Base-by-base conservation (phyloP, 1,284 basidiomycete genomes). In the Hypsizygus ulmarius region DNA sequence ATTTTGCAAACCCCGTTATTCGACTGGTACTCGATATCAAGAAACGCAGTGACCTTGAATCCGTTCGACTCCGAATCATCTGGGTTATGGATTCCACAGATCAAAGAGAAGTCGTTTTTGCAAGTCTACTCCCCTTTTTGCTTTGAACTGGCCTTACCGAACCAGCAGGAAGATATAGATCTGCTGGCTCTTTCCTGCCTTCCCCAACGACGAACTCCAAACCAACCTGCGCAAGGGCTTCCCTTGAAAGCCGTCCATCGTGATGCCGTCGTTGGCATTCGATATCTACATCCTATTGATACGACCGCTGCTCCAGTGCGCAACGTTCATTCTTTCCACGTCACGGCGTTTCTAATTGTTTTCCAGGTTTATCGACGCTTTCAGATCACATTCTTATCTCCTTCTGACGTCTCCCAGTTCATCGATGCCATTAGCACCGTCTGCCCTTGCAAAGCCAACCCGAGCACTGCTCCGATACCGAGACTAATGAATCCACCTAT, bases 201-300 rank as follows among this genome's bases (percentile, higher is more conserved):
- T 40, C 54, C 65, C 15, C 61, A 64, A 19, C 43, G 54, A 8
- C 54, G 56, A 39, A 44, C 59, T 21, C 57, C 57, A 41, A 63
- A 61, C 35, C 58, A 67, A 14, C 63, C 70, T 55, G 38, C 59
- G 3, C 76, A 82, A 58, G 72, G 78, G 14, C 72, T 84, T 40
- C 86, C 87, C 29, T 65, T 90, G 30, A 90, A 87, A 62, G 87
- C 84, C 5, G 84, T 88, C 4, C 87, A 85, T 60, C 79, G 85
- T 21, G 85, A 86, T 45, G 70, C 73, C 10, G 71, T 83, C 0
- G 82, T 89, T 30, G 87, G 87, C 7, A 77, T 90, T 47, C 79
- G 87, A 16, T 89, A 89, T 59, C 68, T 86, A 34, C 70, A 84
- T 55, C 74, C 76, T 35, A 71, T 67, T 29, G 69, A 71, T 9